Evolutionary conservation across 2,329 filamentous ascomycete species (phyloP).

Genomic region (Calonectria pauciramosa): DNA sequence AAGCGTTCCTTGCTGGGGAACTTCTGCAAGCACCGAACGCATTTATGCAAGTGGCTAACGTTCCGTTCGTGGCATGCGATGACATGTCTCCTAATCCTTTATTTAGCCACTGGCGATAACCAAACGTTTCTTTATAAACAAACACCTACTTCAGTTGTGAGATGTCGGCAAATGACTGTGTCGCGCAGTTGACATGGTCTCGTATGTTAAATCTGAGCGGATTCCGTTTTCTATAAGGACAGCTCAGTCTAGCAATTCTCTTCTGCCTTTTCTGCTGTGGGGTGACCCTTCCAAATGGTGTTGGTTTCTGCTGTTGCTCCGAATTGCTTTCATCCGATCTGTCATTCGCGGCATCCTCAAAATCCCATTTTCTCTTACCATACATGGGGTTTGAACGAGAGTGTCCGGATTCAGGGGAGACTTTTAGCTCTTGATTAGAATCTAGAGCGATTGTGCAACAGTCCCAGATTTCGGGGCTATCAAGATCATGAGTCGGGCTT

Average conservation of each 20-base stretch:
- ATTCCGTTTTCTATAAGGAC: background rate
- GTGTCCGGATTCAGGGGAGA: no score
- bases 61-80: background rate
- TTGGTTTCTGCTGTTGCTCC: background rate
- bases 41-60: background rate
- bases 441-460: background rate
- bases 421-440: background rate
- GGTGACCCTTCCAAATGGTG: no score
- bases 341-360: background rate
- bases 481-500: background rate
- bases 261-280: background rate
- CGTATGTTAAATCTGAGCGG: background rate
- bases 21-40: background rate
- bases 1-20: background rate
- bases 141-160: background rate
- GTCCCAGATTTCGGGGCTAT: background rate
- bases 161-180: background rate
- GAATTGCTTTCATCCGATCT: background rate
- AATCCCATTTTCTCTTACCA: background rate
- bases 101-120: background rate
- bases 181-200: background rate
- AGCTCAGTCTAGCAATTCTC: background rate
- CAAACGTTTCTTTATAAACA: background rate
- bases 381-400: background rate
- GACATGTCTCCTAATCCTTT: background rate